Base-by-base conservation (phyloP, 768 basidiomycete species). In the Suillus spraguei region DNA sequence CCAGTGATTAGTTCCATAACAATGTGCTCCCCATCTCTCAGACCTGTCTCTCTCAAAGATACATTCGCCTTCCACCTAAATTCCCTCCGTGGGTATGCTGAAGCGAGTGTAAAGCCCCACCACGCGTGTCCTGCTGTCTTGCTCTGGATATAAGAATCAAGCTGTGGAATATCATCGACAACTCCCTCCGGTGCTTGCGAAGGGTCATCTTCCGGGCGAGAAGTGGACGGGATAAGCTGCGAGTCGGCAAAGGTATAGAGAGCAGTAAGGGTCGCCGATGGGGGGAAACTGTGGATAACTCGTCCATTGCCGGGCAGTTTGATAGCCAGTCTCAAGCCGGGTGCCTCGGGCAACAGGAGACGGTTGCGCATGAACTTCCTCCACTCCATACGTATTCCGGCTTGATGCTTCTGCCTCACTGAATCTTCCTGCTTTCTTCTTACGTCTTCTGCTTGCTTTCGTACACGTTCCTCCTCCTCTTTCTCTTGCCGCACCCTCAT, bases 191-290 rank as follows among this genome's bases (percentile, higher is more conserved):
- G 82, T 0, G 84, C 76, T 1, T 72, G 69, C 1, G 65, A 63
- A 0, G 84, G 83, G 66, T 87, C 85, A 5, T 75, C 78, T 3
- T 74, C 75, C 1, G 77, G 67, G 14, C 69, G 64, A 56, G 78
- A 64, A 24, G 78, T 70, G 7, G 77, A 59, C 0, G 87, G 85
- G 33, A 86, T 78, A 60, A 85, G 78, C 35, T 86, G 81, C 33
- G 82, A 74, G 66, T 93, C 95, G 59, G 91, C 89, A 66, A 85
- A 89, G 5, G 87, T 85, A 69, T 92, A 95, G 1, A 96, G 80
- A 20, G 82, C 76, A 1, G 87, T 88, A 44, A 94, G 71, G 4
- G 82, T 80, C 17, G 85, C 83, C 5, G 65, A 44, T 66, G 74
- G 67, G 20, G 77, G 67, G 67, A 95, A 92, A 44, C 77, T 77